These are phyloP conservation scores for Diaporthe nobilis DNA, from an alignment of 2,329 filamentous ascomycete species.

Conservation along the genomic window DNA sequence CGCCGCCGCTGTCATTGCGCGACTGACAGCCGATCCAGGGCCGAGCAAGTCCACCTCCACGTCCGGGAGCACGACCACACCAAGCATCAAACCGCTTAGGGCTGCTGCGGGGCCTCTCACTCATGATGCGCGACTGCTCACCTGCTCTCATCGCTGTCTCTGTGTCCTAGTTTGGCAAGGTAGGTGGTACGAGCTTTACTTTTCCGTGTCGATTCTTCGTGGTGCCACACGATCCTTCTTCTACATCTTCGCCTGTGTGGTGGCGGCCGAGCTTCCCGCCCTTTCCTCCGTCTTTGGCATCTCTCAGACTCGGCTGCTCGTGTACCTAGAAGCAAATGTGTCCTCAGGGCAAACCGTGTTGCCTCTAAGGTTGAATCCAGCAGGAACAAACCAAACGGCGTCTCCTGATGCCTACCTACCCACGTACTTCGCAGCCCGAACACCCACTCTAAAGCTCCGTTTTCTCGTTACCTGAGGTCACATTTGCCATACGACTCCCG, in stretches of 20 bases:
- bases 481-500: not conserved
- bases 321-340: not conserved
- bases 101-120: conserved; percentile 6
- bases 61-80: conserved; percentile 17
- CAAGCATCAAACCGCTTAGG: not conserved
- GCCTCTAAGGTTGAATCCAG: not conserved
- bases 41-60: not conserved
- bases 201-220: not conserved
- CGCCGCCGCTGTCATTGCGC: not conserved
- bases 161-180: conserved; percentile 19
- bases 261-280: not conserved
- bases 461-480: not conserved
- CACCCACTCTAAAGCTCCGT: not conserved
- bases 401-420: not conserved
- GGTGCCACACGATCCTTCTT: conserved; percentile 6
- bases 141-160: not conserved
- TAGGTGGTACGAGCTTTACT: conserved; percentile 17
- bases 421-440: not conserved
- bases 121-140: conserved; percentile 16
- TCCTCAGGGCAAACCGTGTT: not conserved
- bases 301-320: conserved; percentile 14
- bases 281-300: not conserved
- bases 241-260: not conserved
- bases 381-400: not conserved
- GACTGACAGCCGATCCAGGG: conserved; percentile 22